A percentile compares a stretch with the other conserved stretches of the same genome.
phyloP scores from a whole-genome alignment of 1,284 basidiomycete genomes.

The Pisolithus thermaeus region DNA sequence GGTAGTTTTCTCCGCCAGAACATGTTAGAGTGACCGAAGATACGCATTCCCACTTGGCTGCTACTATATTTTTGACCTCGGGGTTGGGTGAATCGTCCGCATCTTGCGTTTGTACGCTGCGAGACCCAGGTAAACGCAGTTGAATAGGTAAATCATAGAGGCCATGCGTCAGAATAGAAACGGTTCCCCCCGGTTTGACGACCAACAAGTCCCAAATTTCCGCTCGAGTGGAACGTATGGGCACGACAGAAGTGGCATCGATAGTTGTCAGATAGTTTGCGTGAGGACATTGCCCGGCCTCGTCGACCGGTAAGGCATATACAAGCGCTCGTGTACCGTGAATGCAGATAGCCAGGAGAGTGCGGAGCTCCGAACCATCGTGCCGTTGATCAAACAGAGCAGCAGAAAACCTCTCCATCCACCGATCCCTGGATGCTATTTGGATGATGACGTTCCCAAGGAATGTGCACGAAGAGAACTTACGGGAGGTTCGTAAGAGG shows the following conservation, averaged over 20 bases:
- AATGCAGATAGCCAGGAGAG: constrained; percentile 55
- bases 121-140: constrained; percentile 22
- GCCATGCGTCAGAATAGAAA: constrained; percentile 59
- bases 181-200: constrained; percentile 45
- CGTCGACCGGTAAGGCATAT: constrained; percentile 40
- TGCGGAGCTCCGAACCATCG: constrained; percentile 45
- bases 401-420: constrained; percentile 39
- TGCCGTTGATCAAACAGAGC: constrained; percentile 63
- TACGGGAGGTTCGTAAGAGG: constrained; percentile 48
- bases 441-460: constrained; percentile 1
- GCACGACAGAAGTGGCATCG: constrained; percentile 46
- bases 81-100: constrained; percentile 12
- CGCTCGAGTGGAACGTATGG: constrained; percentile 58
- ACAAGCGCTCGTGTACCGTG: constrained; percentile 44
- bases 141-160: constrained; percentile 40
- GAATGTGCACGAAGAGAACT: constrained; percentile 23
- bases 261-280: constrained; percentile 36
- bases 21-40: constrained; percentile 44
- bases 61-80: constrained; percentile 29
- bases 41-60: constrained; percentile 36
- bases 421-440: constrained; percentile 13
- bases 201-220: constrained; percentile 65
- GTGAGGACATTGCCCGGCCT: constrained; percentile 33
- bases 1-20: constrained; percentile 41
- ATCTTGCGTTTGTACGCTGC: constrained; percentile 7